These are phyloP conservation scores for Nemania diffusa DNA, from an alignment of 2,329 filamentous ascomycete species.

Conservation along the genomic window DNA sequence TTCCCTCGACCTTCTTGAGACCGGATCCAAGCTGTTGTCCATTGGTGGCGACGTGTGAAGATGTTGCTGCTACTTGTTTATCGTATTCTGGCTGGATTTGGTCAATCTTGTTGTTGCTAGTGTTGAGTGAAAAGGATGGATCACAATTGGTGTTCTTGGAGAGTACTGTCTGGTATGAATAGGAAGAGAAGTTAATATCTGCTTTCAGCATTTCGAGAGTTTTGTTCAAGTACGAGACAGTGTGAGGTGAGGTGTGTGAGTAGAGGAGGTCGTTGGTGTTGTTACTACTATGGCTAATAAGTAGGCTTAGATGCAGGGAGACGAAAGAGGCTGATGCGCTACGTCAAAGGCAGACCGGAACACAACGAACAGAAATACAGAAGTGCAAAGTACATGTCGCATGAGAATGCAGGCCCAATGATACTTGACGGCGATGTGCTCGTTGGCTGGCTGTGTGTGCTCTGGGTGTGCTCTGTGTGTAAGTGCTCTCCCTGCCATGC, in stretches of 20 bases:
- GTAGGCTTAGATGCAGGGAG: slow-evolving; percentile 40
- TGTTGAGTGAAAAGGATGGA: slow-evolving; percentile 32
- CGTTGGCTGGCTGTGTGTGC: slow-evolving; percentile 16
- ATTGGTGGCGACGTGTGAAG: slow-evolving; percentile 19
- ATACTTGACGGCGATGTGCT: slow-evolving; percentile 16
- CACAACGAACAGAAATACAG: slow-evolving; percentile 36
- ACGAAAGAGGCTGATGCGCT: slow-evolving; percentile 47
- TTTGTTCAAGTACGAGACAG: slow-evolving; percentile 41
- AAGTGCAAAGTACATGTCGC: slow-evolving; percentile 31
- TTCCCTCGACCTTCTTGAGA: slow-evolving; percentile 40
- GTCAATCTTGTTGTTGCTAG: slow-evolving; percentile 28
- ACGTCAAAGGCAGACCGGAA: slow-evolving; percentile 42
- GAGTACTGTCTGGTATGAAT: slow-evolving; percentile 35
- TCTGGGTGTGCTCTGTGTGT: neutral
- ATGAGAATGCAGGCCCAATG: slow-evolving; percentile 31
- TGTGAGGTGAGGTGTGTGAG: slow-evolving; percentile 47
- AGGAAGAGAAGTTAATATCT: slow-evolving; percentile 38
- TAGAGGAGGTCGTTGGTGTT: slow-evolving; percentile 7
- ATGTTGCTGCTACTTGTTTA: slow-evolving; percentile 28
- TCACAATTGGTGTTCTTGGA: slow-evolving; percentile 36
- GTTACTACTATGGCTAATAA: slow-evolving; percentile 34
- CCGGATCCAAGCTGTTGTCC: slow-evolving; percentile 40
- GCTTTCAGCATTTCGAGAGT: slow-evolving; percentile 41
- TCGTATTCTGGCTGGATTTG: slow-evolving; percentile 44
- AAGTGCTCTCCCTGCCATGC: slow-evolving; percentile 9